phyloP scores from a whole-genome alignment of 164 flowering plant species.

The Amborella trichopoda region DNA sequence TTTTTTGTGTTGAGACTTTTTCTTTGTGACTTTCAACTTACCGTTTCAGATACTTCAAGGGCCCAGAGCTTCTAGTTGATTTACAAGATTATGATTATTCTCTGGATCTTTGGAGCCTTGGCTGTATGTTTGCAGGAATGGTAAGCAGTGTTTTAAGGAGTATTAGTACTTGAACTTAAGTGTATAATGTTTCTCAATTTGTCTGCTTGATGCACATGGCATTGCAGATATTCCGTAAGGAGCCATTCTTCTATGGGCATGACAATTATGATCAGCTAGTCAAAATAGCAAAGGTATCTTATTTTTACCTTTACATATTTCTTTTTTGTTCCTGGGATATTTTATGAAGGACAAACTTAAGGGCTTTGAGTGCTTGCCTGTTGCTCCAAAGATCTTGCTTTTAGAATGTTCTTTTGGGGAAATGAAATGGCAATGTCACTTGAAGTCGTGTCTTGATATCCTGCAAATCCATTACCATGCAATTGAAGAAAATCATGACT shows the following conservation, averaged over 20 bases:
- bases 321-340: too few species aligned
- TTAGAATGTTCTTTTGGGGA: too few species aligned
- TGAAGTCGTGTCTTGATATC: too few species aligned
- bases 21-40: neutral
- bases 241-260: conserved; percentile 93
- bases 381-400: too few species aligned
- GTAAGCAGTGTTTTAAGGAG: conserved; percentile 23
- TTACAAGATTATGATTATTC: conserved; percentile 98
- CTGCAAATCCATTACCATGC: too few species aligned
- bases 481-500: too few species aligned
- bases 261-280: conserved; percentile 97
- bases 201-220: neutral
- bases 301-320: too few species aligned
- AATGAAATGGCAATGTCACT: too few species aligned
- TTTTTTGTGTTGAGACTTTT: neutral
- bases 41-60: conserved; percentile 79
- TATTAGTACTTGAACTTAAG: neutral
- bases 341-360: too few species aligned
- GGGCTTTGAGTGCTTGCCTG: too few species aligned
- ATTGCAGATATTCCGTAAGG: conserved; percentile 54
- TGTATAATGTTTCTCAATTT: neutral
- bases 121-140: conserved; percentile 99
- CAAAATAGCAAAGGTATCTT: conserved; percentile 95
- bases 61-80: conserved; percentile 97
- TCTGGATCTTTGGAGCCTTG: conserved; percentile 97